Evolutionary conservation across 2,329 filamentous ascomycete genomes (phyloP), one percentile per base, ranked within the genome.

Genomic region (Stagonosporopsis chrysanthemi): DNA sequence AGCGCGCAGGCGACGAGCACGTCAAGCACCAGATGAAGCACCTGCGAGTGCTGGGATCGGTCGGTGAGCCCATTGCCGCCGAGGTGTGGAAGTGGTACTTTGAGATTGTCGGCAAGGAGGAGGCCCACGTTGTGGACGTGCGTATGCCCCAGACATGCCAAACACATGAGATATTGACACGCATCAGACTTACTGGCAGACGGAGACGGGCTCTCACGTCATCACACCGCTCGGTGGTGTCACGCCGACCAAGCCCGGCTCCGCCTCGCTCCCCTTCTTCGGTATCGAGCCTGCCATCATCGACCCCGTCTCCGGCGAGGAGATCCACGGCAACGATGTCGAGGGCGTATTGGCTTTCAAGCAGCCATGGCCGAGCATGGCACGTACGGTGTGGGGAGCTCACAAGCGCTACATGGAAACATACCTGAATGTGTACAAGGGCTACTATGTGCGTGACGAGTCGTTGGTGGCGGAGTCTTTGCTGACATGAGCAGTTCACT

Each of bases 21-120:
- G 92, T 98, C 70, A 91, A 92, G 81, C 87, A 90, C 72, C 82
- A 92, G 74, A 95, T 99, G 91, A 89, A 91, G 80, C 86, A 91
- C 70, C 85, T 99, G 61, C 87, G 95, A 75, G 89, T 98, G 6
- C 83, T 99, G 19, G 95, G 94, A 58, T 97, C 94, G 17, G 95
- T 99, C 56, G 95, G 95, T 67, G 95, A 99, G 82, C 95, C 95
- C 36, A 99, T 99, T 71, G 94, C 95, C 17, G 91, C 94, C 22
- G 95, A 99, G 78, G 90, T 99, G 58, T 99, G 95, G 95, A 98
- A 98, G 81, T 99, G 95, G 95, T 99, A 98, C 81, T 94, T 92
- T 76, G 92, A 98, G 78, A 85, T 90, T 67, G 92, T 99, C 50
- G 95, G 95, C 73, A 96, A 92, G 84, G 89, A 94, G 78, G 89